phyloP scores from a whole-genome alignment of 164 flowering plant genomes.

The Stephania yunnanensis region DNA sequence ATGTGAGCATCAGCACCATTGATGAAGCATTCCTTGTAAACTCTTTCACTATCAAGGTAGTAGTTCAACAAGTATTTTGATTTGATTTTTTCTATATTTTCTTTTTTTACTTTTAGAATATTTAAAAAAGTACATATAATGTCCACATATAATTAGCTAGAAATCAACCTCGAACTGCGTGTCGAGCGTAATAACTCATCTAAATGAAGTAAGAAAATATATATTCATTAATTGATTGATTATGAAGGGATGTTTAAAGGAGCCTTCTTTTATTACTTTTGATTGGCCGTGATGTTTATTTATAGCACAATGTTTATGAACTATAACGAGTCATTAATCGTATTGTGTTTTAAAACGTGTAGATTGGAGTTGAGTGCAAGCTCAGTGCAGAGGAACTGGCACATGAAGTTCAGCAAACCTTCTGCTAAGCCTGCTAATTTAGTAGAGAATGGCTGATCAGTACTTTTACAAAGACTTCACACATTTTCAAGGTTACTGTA shows the following conservation, averaged over 20 bases:
- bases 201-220: neutral
- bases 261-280: neutral
- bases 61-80: neutral
- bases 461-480: neutral
- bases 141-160: neutral
- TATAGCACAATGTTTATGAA: neutral
- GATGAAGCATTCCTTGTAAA: constrained; percentile 66
- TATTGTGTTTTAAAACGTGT: constrained; percentile 5
- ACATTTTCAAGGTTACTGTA: neutral
- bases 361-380: constrained; percentile 95
- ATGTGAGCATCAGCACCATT: constrained; percentile 49
- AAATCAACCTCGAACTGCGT: neutral
- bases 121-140: neutral
- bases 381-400: constrained; percentile 96
- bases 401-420: constrained; percentile 80
- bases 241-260: neutral
- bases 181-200: neutral
- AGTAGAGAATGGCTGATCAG: too few species aligned
- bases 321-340: constrained; percentile 9
- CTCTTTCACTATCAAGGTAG: constrained; percentile 95
- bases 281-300: neutral
- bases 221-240: neutral
- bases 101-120: neutral
- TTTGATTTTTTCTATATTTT: too few species aligned
- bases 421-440: constrained; percentile 33